phyloP scores from a whole-genome alignment of 169 alveolate genomes.

The Ichthyophthirius multifiliis region DNA sequence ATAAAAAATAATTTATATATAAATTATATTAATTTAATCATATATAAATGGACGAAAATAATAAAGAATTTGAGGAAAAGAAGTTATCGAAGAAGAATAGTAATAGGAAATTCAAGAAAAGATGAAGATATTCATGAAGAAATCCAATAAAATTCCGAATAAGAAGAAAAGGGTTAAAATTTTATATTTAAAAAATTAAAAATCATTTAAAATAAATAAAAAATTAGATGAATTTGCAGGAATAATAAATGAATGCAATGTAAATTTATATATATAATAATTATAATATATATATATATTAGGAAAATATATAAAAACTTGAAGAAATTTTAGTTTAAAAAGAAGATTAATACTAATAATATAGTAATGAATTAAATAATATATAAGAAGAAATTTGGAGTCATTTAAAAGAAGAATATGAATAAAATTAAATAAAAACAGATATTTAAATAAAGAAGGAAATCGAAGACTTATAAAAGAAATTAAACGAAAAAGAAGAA shows the following conservation, averaged over 20 bases:
- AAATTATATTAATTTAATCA: too few relatives aligned
- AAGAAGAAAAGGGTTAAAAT: too few relatives aligned
- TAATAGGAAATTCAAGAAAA: too few relatives aligned
- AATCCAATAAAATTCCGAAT: too few relatives aligned
- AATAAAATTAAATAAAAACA: background rate
- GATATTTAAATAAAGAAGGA: background rate
- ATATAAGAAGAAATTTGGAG: background rate
- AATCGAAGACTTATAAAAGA: background rate
- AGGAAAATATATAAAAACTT: background rate
- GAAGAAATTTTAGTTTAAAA: background rate
- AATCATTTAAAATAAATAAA: too few relatives aligned
- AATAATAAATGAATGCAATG: background rate
- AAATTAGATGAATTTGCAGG: background rate
- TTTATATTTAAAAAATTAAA: too few relatives aligned
- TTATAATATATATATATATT: background rate
- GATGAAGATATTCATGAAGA: too few relatives aligned
- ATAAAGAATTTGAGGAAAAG: too few relatives aligned
- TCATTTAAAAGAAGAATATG: constrained; percentile 13
- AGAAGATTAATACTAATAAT: background rate
- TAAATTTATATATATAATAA: background rate
- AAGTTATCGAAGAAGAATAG: too few relatives aligned
- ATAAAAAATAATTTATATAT: too few relatives aligned
- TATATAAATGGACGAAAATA: too few relatives aligned
- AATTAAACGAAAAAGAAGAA: background rate
- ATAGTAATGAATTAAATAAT: background rate